A percentile compares a stretch with the other conserved stretches of the same genome.
These are phyloP conservation scores for Gracilaria domingensis DNA, from an alignment of 23 red algal species.

Conservation along the genomic window DNA sequence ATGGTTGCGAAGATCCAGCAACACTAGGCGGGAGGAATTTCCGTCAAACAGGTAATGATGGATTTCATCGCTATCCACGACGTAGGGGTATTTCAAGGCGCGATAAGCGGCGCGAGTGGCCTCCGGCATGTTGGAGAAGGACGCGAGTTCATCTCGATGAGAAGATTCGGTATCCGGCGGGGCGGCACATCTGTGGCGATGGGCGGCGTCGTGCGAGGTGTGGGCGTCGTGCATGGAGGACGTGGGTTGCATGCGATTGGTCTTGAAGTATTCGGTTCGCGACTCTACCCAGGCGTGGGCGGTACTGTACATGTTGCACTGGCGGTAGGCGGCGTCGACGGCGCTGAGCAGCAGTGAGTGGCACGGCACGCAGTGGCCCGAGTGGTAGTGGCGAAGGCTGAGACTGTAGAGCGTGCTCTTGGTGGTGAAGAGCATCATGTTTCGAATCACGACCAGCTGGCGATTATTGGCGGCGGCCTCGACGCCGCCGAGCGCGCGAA, in stretches of 20 bases:
- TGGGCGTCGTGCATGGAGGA: neutral
- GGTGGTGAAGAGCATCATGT: constrained; percentile 57
- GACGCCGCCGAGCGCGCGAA: constrained; percentile 68
- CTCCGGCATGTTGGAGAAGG: constrained; percentile 49
- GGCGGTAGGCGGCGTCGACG: constrained; percentile 41
- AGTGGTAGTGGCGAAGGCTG: constrained; percentile 47
- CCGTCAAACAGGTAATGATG: constrained; percentile 54
- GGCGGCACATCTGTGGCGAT: neutral
- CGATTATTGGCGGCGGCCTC: constrained; percentile 24
- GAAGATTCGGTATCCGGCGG: constrained; percentile 28
- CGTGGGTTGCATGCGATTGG: neutral
- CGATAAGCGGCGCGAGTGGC: constrained; percentile 63
- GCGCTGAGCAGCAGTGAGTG: constrained; percentile 48
- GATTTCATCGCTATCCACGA: constrained; percentile 64
- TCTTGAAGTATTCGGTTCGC: constrained; percentile 24
- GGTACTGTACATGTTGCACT: neutral
- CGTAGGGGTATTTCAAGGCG: constrained; percentile 56
- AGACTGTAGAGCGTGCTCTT: constrained; percentile 47
- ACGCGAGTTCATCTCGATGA: constrained; percentile 8
- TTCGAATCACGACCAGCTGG: constrained; percentile 49
- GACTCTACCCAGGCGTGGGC: constrained; percentile 28
- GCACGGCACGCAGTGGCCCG: constrained; percentile 53
- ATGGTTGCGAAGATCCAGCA: constrained; percentile 91
- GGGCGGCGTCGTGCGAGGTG: neutral
- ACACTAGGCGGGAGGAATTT: constrained; percentile 13